phyloP scores from a whole-genome alignment of 164 flowering plant species.

The Chimonanthus salicifolius region DNA sequence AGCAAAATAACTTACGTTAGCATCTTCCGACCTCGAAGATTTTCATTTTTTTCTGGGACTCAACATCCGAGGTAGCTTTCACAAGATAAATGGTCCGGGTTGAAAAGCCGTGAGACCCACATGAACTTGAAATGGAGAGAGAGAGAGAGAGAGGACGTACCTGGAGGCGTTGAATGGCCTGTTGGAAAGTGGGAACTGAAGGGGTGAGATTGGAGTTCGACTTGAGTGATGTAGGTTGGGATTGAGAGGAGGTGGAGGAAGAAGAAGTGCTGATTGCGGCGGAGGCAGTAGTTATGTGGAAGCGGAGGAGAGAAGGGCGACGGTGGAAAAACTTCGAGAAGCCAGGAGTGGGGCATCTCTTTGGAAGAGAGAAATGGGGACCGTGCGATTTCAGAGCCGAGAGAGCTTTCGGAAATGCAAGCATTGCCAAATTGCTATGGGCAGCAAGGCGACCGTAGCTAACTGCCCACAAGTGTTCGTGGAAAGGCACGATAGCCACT shows the following conservation, averaged over 20 bases:
- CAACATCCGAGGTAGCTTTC: not conserved
- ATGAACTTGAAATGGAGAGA: not conserved
- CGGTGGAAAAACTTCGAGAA: constrained; percentile 9
- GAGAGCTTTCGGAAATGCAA: constrained; percentile 35
- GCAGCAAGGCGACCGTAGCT: not conserved
- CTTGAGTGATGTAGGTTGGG: constrained; percentile 16
- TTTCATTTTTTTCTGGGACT: too few species aligned
- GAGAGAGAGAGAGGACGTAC: not conserved
- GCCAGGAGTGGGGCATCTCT: constrained; percentile 13
- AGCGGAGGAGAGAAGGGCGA: constrained; percentile 9
- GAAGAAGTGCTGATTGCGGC: constrained; percentile 18
- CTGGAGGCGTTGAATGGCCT: constrained; percentile 95
- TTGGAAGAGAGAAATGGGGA: constrained; percentile 20
- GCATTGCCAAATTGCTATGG: constrained; percentile 1
- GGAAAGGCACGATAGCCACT: not conserved
- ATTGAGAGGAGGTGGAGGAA: constrained; percentile 13
- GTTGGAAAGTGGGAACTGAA: constrained; percentile 73
- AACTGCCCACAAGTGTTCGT: not conserved
- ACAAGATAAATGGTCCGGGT: not conserved
- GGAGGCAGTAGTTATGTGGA: constrained; percentile 14
- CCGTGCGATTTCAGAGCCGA: constrained; percentile 30
- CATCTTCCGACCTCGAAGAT: not conserved
- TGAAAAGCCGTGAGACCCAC: not conserved
- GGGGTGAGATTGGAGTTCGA: constrained; percentile 11
- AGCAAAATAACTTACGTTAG: not conserved